Evolutionary conservation across 768 basidiomycete genomes (phyloP), one percentile per base, ranked within the genome.

Genomic region (Lactifluus subvellereus): DNA sequence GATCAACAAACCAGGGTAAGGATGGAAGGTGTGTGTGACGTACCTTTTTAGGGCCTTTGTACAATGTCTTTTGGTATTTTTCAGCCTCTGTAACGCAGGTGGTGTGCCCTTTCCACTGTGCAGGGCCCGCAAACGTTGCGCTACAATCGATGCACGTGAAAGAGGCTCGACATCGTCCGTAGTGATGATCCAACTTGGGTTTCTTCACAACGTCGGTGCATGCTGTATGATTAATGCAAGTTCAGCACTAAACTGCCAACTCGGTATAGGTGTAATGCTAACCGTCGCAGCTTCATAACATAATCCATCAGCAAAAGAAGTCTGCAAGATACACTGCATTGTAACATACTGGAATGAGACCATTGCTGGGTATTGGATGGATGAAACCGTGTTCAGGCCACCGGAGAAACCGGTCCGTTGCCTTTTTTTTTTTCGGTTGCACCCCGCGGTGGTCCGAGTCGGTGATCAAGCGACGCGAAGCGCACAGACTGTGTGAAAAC

Each of bases 151-250:
- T 84, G 71, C 90, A 91, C 69, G 89, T 89, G 68, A 91, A 89
- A 7, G 86, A 82, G 2, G 82, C 68, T 59, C 84, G 77, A 69
- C 89, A 93, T 50, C 80, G 76, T 33, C 69, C 72, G 54, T 79
- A 69, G 69, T 96, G 94, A 71, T 87, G 83, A 73, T 96, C 92
- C 1, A 97, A 81, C 73, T 94, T 94, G 13, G 94, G 94, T 70
- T 97, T 97, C 74, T 93, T 97, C 33, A 96, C 86, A 10, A 92
- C 87, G 68, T 97, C 94, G 56, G 81, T 77, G 73, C 94, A 97
- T 40, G 73, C 91, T 91, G 62, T 43, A 58, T 51, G 38, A 58
- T 56, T 50, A 37, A 54, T 11, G 33, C 14, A 52, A 49, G 40
- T 18, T 54, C 16, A 57, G 4, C 52, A 33, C 48, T 59, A n/a